Evolutionary conservation across 1,284 basidiomycete genomes (phyloP).

Genomic region (Singerocomus rubriflavus): DNA sequence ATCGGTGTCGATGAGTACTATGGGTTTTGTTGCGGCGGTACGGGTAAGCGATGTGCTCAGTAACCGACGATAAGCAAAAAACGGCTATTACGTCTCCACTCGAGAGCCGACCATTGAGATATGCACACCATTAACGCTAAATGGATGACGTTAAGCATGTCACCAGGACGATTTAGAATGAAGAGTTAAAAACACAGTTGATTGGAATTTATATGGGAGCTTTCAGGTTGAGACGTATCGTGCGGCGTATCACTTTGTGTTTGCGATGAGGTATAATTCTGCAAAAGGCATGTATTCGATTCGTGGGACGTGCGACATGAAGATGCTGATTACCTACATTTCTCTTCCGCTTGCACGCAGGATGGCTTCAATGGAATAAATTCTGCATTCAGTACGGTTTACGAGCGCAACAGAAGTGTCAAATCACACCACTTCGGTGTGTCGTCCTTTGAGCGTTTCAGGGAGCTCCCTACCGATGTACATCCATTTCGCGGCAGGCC

Average conservation of each 20-base stretch:
- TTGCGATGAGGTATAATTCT: conserved; percentile 60
- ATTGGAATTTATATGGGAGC: conserved; percentile 41
- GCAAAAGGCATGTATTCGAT: conserved; percentile 29
- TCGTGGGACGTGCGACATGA: conserved; percentile 32
- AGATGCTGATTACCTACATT: conserved; percentile 5
- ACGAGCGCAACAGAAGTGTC: conserved; percentile 34
- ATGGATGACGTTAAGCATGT: no score
- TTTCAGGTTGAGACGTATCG: conserved; percentile 36
- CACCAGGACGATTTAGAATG: conserved; percentile 32
- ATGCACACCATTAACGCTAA: conserved; percentile 28
- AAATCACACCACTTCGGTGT: not conserved
- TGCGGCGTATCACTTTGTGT: conserved; percentile 57
- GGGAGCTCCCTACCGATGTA: not conserved
- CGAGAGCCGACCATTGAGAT: no score
- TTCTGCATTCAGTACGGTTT: conserved; percentile 51
- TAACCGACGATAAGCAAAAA: no score
- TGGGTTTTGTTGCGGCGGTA: no score
- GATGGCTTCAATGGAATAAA: conserved; percentile 43
- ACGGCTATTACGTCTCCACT: no score
- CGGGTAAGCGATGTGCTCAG: no score
- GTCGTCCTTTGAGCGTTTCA: not conserved
- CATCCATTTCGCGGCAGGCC: not conserved
- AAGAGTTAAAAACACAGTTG: conserved; percentile 48
- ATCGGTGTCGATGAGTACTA: no score
- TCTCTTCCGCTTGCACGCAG: not conserved